A percentile compares a stretch with the other conserved stretches of the same genome.
Conservation (phyloP, 179 eudicot species). For the Beta lomatogona region DNA sequence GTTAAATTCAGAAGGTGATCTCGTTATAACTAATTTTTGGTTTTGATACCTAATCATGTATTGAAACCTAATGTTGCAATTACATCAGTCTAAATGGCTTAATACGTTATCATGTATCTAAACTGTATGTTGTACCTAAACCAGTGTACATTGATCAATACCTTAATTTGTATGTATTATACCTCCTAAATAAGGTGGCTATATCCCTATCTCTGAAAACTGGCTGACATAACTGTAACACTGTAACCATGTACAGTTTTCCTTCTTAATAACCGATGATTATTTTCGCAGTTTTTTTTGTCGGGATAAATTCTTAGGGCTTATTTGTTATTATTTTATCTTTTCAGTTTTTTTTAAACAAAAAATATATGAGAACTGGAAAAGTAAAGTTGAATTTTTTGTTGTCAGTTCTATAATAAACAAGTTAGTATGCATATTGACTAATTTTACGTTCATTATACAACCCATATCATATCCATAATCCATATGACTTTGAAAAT, state of each 20-base stretch:
- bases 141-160: not conserved
- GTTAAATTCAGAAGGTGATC: not conserved
- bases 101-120: not conserved
- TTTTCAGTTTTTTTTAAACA: no score
- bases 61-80: not conserved
- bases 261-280: not conserved
- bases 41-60: not conserved
- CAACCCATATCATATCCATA: no score
- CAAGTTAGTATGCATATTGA: no score
- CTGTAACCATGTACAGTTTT: not conserved
- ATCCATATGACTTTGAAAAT: no score
- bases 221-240: not conserved
- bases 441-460: no score
- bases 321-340: no score
- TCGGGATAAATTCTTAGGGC: no score
- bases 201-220: not conserved
- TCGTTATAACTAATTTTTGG: not conserved
- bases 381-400: no score
- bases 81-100: not conserved
- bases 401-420: no score
- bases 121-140: not conserved
- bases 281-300: no score
- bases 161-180: not conserved
- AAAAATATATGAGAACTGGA: no score
- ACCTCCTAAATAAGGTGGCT: not conserved